Conservation (phyloP, 257 asterid species). For the Solanum lignicaule region DNA sequence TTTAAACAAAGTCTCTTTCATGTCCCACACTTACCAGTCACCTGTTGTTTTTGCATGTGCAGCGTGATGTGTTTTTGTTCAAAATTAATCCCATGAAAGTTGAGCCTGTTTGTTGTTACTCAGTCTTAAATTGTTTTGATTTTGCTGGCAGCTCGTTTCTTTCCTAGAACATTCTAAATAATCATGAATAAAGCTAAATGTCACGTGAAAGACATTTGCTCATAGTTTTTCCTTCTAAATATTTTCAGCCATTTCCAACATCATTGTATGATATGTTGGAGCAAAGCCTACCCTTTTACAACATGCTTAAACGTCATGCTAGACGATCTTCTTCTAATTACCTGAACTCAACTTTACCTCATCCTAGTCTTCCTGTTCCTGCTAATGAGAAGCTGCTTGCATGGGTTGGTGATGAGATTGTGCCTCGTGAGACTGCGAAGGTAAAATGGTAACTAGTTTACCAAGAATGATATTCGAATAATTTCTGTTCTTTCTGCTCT, state of each 20-base stretch:
- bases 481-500: background rate
- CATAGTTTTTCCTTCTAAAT: background rate
- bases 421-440: conserved; percentile 93
- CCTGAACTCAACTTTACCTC: conserved; percentile 12
- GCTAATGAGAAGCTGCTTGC: conserved; percentile 74
- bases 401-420: conserved; percentile 84
- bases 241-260: conserved; percentile 64
- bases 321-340: conserved; percentile 12
- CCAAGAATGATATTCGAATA: background rate
- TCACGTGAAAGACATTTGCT: background rate
- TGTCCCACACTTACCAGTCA: background rate
- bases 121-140: background rate
- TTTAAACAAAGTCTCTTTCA: background rate
- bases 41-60: background rate
- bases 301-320: conserved; percentile 47
- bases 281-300: conserved; percentile 72
- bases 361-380: conserved; percentile 58
- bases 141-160: background rate
- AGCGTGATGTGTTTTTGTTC: background rate
- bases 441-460: conserved; percentile 14
- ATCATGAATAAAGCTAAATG: background rate
- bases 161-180: background rate
- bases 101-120: background rate
- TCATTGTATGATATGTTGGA: conserved; percentile 67
- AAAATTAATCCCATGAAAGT: background rate